phyloP scores from a whole-genome alignment of 257 asterid species.

The Parsonsia alboflavescens region DNA sequence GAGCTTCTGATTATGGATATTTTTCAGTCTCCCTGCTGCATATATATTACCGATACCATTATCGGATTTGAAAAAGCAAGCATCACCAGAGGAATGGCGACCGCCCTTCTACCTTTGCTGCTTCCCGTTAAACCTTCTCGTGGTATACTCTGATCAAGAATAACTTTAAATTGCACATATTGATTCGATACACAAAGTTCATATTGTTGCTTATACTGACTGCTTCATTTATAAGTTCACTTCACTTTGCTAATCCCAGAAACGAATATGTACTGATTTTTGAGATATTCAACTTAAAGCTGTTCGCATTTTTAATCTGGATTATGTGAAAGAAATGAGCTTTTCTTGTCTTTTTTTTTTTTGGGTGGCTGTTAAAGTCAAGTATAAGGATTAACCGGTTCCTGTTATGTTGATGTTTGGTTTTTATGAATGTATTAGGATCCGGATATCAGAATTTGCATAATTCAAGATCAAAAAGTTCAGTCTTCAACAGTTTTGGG shows the following conservation, averaged over 20 bases:
- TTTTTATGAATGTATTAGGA: background rate
- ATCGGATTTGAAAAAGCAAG: background rate
- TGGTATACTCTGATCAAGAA: background rate
- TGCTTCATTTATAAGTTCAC: background rate
- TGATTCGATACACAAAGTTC: background rate
- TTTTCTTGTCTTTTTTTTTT: background rate
- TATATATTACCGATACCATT: background rate
- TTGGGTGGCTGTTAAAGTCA: no score
- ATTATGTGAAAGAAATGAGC: background rate
- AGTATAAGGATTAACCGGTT: background rate
- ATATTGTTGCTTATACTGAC: background rate
- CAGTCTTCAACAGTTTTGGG: slow-evolving; percentile 10
- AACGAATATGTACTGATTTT: background rate
- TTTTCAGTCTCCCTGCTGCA: background rate
- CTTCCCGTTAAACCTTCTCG: background rate
- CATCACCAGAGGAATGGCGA: background rate
- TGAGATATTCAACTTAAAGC: background rate
- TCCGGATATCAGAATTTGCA: slow-evolving; percentile 4
- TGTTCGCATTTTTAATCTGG: background rate
- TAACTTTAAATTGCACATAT: background rate
- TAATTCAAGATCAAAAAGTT: slow-evolving; percentile 21
- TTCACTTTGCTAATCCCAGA: background rate
- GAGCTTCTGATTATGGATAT: background rate
- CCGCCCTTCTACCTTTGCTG: background rate
- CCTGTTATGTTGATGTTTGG: background rate